A percentile compares a stretch with the other conserved stretches of the same genome.
Evolutionary conservation across 73 alveolate genomes (phyloP).

Genomic region (Stentor coeruleus): DNA sequence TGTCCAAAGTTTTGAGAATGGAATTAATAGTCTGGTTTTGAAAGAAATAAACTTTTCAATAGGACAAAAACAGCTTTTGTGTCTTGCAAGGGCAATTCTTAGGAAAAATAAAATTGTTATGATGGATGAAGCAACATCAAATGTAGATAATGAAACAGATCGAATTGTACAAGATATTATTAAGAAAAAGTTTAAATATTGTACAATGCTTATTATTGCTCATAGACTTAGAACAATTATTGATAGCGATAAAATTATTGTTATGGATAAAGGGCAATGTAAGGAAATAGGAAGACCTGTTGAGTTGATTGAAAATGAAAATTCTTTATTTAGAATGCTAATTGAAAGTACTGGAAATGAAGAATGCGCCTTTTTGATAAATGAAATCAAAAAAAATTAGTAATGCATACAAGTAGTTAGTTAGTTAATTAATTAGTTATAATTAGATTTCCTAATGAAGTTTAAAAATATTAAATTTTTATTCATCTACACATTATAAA

Average conservation of each 20-base stretch:
- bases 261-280: conserved; percentile 54
- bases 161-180: conserved; percentile 45
- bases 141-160: conserved; percentile 67
- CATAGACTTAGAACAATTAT: conserved; percentile 67
- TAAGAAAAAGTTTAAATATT: conserved; percentile 49
- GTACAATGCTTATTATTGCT: conserved; percentile 67
- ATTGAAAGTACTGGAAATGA: no score
- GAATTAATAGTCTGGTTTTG: conserved; percentile 57
- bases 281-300: conserved; percentile 60
- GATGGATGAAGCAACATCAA: conserved; percentile 77
- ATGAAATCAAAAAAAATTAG: no score
- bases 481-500: no score
- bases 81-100: conserved; percentile 67
- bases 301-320: no score
- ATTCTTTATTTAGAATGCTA: no score
- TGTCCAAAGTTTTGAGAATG: conserved; percentile 51
- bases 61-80: conserved; percentile 67
- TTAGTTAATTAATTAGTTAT: no score
- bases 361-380: no score
- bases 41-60: conserved; percentile 54
- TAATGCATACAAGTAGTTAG: conserved; percentile 33
- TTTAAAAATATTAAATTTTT: no score
- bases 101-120: conserved; percentile 61
- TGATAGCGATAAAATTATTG: conserved; percentile 66
- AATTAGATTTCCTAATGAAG: no score